phyloP scores from a whole-genome alignment of 176 grass and related monocot species.

The Rhipidocladum racemiflorum region DNA sequence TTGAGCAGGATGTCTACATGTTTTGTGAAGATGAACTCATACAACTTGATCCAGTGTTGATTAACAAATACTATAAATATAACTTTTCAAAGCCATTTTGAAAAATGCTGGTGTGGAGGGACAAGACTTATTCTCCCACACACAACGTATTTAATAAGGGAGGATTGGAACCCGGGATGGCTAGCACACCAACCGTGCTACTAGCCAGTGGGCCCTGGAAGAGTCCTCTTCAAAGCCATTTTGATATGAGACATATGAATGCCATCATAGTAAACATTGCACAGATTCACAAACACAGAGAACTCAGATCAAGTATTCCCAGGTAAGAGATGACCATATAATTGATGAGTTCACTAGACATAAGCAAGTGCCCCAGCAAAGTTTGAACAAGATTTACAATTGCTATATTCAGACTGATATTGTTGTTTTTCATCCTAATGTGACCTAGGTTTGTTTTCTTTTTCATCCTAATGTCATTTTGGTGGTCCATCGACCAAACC shows the following conservation, averaged over 20 bases:
- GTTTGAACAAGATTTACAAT: neutral
- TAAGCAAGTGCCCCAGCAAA: neutral
- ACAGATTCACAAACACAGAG: neutral
- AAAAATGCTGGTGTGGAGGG: too few species aligned
- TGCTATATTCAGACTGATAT: neutral
- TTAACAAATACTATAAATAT: neutral
- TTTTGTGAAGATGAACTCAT: neutral
- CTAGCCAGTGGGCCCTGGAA: too few species aligned
- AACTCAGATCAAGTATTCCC: neutral
- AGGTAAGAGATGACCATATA: neutral
- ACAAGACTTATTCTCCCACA: too few species aligned
- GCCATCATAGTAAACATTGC: neutral
- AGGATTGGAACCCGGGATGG: too few species aligned
- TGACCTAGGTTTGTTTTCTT: too few species aligned
- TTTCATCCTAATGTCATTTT: too few species aligned
- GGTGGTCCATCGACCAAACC: too few species aligned
- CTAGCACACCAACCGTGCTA: too few species aligned
- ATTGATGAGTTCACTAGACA: neutral
- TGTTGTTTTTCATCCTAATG: neutral
- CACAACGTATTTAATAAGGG: too few species aligned
- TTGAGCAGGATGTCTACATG: neutral
- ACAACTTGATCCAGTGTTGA: neutral
- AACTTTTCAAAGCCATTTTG: neutral
- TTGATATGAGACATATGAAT: neutral
- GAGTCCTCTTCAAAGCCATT: neutral